Percentiles rank a stretch among this genome's conserved stretches.
phyloP scores from a whole-genome alignment of 2,329 filamentous ascomycete genomes.

The Claviceps digitariae region DNA sequence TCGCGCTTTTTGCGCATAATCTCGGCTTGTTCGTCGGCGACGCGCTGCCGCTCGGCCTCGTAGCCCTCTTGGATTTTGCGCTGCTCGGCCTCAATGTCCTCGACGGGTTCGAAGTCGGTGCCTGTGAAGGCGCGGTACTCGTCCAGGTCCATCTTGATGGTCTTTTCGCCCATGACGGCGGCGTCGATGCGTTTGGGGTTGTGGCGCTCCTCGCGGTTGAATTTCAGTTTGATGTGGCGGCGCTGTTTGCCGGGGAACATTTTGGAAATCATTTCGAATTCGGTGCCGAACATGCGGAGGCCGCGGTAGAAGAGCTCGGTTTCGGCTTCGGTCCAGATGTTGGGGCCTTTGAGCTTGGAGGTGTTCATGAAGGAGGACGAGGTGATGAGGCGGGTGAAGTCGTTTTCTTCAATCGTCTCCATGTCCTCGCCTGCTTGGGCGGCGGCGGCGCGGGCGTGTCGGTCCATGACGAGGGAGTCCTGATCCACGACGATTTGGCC shows the following conservation, averaged over 20 bases:
- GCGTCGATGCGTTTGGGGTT: constrained; percentile 50
- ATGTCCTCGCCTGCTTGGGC: constrained; percentile 34
- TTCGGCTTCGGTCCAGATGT: constrained; percentile 56
- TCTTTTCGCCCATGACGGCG: constrained; percentile 47
- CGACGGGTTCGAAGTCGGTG: constrained; percentile 40
- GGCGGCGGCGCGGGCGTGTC: constrained; percentile 47
- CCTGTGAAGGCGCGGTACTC: constrained; percentile 44
- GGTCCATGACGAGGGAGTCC: constrained; percentile 52
- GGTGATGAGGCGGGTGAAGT: constrained; percentile 60
- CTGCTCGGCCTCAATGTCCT: constrained; percentile 42
- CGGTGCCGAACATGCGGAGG: constrained; percentile 64
- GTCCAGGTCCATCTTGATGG: constrained; percentile 43
- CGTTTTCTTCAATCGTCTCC: constrained; percentile 61
- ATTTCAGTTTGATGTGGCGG: constrained; percentile 68
- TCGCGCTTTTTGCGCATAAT: constrained; percentile 33
- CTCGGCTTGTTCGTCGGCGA: constrained; percentile 33
- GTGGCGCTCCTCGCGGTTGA: constrained; percentile 62
- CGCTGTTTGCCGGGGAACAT: constrained; percentile 63
- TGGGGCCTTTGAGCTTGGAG: constrained; percentile 48
- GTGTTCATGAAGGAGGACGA: constrained; percentile 50
- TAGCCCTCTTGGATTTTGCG: constrained; percentile 31
- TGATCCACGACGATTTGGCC: constrained; percentile 62
- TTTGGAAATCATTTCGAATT: constrained; percentile 66
- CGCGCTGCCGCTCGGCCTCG: constrained; percentile 28
- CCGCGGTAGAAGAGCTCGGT: constrained; percentile 67